Base-by-base conservation (phyloP, 2,329 filamentous ascomycete genomes). In the Aspergillus jensenii region DNA sequence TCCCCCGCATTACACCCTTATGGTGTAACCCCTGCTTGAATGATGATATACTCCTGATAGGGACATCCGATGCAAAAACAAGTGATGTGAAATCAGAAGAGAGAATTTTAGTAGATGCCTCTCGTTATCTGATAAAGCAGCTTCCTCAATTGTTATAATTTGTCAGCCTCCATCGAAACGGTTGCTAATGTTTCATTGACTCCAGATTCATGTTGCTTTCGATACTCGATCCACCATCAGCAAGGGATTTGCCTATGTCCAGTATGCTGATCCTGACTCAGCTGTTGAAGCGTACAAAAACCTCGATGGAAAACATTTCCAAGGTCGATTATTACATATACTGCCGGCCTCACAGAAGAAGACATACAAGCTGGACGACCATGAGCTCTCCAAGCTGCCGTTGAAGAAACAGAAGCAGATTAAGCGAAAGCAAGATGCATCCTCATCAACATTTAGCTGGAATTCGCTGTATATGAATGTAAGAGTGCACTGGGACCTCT, bases 41-140 rank as follows among this genome's bases (percentile, higher is more conserved):
- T 93, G 95, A 98, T 98, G 93, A 98, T 91, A 81, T 86, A 23
- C 21, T 85, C 90, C 90, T 87, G 95, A 98, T 98, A 98, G 95
- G 95, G 95, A 98, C 95, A 98, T 87, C 93, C 92, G 90, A 97
- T 93, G 90, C 90, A 82, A 77, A 66, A 79, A 91, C 90, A 91
- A 82, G 82, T 98, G 93, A 96, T 93, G 90, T 86, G 82, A 91
- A 48, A 83, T 77, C 80, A 86, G 87, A 89, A 88, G 52, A 92
- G 88, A 91, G 85, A 47, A 90, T 95, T 96, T 96, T 99, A 97
- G 95, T 99, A 99, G 93, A 98, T 96, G 90, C 91, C 90, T 93
- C 87, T 91, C 89, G 78, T 82, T 67, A 84, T 87, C 91, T 95
- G 89, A 93, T 78, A 79, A 79, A 74, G 65, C 74, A 72, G 67